Conservation (phyloP, 192 early-diverging fungal species). For the Linnemannia exigua region DNA sequence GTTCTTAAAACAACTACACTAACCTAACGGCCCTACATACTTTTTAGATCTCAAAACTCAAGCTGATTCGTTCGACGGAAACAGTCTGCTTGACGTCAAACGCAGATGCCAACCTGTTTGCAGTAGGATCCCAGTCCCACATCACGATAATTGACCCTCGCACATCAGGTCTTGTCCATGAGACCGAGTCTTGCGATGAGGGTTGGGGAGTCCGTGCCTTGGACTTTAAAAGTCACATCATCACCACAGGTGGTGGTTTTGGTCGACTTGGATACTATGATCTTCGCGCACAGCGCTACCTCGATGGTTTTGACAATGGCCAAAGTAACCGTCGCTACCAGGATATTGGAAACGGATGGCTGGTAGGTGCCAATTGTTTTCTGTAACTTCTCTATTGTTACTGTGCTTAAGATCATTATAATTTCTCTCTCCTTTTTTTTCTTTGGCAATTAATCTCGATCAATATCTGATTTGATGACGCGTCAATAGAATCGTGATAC, state of each 20-base stretch:
- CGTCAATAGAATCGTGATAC: slow-evolving; percentile 56
- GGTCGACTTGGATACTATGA: slow-evolving; percentile 78
- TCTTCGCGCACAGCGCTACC: slow-evolving; percentile 65
- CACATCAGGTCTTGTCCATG: slow-evolving; percentile 55
- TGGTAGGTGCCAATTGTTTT: slow-evolving; percentile 32
- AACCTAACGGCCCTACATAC: not conserved
- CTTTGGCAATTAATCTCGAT: not conserved
- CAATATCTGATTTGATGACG: not conserved
- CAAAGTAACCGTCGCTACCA: slow-evolving; percentile 33
- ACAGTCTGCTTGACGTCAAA: slow-evolving; percentile 58
- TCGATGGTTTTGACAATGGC: slow-evolving; percentile 44
- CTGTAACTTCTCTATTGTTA: not conserved
- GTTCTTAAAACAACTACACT: not conserved
- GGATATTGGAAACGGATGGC: slow-evolving; percentile 65
- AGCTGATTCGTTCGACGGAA: slow-evolving; percentile 34
- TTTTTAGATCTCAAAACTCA: slow-evolving; percentile 31
- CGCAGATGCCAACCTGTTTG: slow-evolving; percentile 42
- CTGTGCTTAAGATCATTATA: too few species aligned
- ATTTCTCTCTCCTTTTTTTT: not conserved
- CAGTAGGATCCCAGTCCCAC: slow-evolving; percentile 59
- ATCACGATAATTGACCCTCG: slow-evolving; percentile 55
- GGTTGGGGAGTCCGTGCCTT: slow-evolving; percentile 80
- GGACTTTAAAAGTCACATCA: slow-evolving; percentile 56
- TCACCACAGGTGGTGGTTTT: slow-evolving; percentile 74
- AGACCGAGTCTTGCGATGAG: slow-evolving; percentile 71